A percentile compares a stretch with the other conserved stretches of the same genome.
phyloP scores from a whole-genome alignment of 805 yeast genomes.

The Sugiyamaella qingdaonensis region DNA sequence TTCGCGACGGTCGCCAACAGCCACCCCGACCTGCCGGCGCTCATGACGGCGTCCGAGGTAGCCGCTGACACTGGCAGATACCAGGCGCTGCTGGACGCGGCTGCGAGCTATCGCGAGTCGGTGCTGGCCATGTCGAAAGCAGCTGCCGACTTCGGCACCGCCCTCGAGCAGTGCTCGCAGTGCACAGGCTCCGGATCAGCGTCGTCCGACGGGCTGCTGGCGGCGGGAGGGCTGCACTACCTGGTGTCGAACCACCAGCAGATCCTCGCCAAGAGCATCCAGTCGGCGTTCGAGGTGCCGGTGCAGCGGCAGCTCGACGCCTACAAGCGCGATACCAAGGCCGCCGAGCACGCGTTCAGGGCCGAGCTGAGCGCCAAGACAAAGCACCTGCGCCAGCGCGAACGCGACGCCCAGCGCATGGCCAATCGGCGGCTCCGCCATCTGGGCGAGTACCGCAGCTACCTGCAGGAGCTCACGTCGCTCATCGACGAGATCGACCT shows the following conservation, averaged over 20 bases:
- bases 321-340: slow-evolving; percentile 42
- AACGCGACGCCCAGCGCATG: slow-evolving; percentile 54
- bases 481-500: slow-evolving; percentile 77
- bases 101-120: slow-evolving; percentile 45
- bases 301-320: slow-evolving; percentile 41
- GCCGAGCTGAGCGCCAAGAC: slow-evolving; percentile 50
- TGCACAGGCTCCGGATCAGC: slow-evolving; percentile 54
- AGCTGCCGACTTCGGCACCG: slow-evolving; percentile 66
- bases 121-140: slow-evolving; percentile 49
- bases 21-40: slow-evolving; percentile 51
- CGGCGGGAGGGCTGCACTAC: slow-evolving; percentile 74
- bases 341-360: slow-evolving; percentile 53
- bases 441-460: slow-evolving; percentile 60
- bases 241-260: slow-evolving; percentile 74
- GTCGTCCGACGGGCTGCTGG: slow-evolving; percentile 58
- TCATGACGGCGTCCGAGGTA: slow-evolving; percentile 60
- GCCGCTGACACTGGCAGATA: slow-evolving; percentile 46
- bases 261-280: slow-evolving; percentile 55
- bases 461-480: slow-evolving; percentile 60
- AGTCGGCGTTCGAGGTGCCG: slow-evolving; percentile 54
- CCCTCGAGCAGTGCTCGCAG: slow-evolving; percentile 61
- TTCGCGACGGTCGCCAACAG: slow-evolving; percentile 19
- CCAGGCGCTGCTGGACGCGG: slow-evolving; percentile 44
- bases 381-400: slow-evolving; percentile 52
- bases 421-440: slow-evolving; percentile 61